Evolutionary conservation across 1,284 basidiomycete genomes (phyloP).

Genomic region (Trametes sp.): DNA sequence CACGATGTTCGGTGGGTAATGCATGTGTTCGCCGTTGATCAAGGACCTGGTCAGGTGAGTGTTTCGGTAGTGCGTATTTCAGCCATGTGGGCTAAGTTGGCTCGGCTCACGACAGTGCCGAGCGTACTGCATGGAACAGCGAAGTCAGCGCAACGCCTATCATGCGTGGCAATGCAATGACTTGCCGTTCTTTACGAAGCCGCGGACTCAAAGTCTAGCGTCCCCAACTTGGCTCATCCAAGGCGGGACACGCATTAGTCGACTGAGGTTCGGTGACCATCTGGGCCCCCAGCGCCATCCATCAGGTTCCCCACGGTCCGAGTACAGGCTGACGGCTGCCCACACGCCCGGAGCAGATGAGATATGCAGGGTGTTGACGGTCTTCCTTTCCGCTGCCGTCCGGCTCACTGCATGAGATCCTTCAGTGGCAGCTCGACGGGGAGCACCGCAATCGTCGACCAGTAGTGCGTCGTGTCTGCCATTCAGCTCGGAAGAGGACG

Average conservation of each 20-base stretch:
- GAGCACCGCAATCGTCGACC: constrained; percentile 37
- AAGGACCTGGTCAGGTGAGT: constrained; percentile 50
- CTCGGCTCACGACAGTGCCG: constrained; percentile 28
- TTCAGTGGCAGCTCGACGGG: constrained; percentile 60
- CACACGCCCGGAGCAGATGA: constrained; percentile 50
- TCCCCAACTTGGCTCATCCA: constrained; percentile 58
- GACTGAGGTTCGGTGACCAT: constrained; percentile 39
- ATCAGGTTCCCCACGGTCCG: constrained; percentile 51
- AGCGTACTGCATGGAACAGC: constrained; percentile 16
- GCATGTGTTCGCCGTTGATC: constrained; percentile 53
- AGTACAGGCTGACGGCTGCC: constrained; percentile 55
- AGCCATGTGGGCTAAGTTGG: no score
- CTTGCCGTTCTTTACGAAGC: constrained; percentile 57
- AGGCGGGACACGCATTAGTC: constrained; percentile 52
- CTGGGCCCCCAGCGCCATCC: constrained; percentile 19
- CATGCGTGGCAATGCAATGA: constrained; percentile 15
- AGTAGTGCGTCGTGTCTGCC: constrained; percentile 11
- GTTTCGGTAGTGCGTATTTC: constrained; percentile 41
- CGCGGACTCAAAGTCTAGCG: constrained; percentile 59
- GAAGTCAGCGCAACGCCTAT: not conserved
- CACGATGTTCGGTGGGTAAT: constrained; percentile 49
- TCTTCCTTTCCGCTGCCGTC: constrained; percentile 31
- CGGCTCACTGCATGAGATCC: constrained; percentile 47
- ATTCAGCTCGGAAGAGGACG: not conserved
- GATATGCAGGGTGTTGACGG: constrained; percentile 45